Evolutionary conservation across 805 yeast genomes (phyloP).

Genomic region (Wickerhamiella slavikovae): DNA sequence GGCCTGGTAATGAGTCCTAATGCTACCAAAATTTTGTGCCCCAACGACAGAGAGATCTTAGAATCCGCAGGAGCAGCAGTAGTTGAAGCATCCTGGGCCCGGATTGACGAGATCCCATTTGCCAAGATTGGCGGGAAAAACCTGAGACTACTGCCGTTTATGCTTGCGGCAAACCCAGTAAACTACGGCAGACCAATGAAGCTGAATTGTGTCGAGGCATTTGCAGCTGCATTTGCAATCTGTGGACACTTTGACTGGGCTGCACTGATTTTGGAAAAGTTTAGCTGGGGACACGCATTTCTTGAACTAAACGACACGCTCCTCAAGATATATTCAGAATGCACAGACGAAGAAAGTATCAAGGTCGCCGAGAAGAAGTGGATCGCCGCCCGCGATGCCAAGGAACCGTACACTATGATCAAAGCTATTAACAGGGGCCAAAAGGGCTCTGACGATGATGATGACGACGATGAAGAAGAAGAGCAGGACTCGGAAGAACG

Average conservation of each 20-base stretch:
- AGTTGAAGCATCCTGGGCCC: slow-evolving; percentile 97
- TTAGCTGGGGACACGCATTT: slow-evolving; percentile 88
- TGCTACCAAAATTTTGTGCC: slow-evolving; percentile 78
- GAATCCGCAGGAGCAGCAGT: slow-evolving; percentile 84
- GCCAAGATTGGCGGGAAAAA: slow-evolving; percentile 75
- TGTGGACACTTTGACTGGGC: slow-evolving; percentile 90
- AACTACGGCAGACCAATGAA: slow-evolving; percentile 95
- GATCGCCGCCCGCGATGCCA: slow-evolving; percentile 40
- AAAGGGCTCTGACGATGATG: slow-evolving; percentile 12
- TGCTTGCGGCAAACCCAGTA: slow-evolving; percentile 92
- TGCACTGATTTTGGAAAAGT: slow-evolving; percentile 45
- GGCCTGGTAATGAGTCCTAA: slow-evolving; percentile 89
- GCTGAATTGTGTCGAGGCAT: slow-evolving; percentile 87
- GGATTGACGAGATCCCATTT: slow-evolving; percentile 93
- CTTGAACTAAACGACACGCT: slow-evolving; percentile 65
- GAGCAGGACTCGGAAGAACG: slow-evolving; percentile 4
- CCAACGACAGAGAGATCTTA: slow-evolving; percentile 59
- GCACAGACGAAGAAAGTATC: slow-evolving; percentile 66
- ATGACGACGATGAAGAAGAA: slow-evolving; percentile 18
- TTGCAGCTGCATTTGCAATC: slow-evolving; percentile 92
- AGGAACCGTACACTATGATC: slow-evolving; percentile 23
- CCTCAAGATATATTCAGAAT: slow-evolving; percentile 48
- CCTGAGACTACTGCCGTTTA: slow-evolving; percentile 72
- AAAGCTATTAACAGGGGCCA: slow-evolving; percentile 23
- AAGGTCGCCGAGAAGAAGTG: slow-evolving; percentile 53